Evolutionary conservation across 805 yeast genomes (phyloP), one percentile per base, ranked within the genome.

Genomic region (Candida schatavii): DNA sequence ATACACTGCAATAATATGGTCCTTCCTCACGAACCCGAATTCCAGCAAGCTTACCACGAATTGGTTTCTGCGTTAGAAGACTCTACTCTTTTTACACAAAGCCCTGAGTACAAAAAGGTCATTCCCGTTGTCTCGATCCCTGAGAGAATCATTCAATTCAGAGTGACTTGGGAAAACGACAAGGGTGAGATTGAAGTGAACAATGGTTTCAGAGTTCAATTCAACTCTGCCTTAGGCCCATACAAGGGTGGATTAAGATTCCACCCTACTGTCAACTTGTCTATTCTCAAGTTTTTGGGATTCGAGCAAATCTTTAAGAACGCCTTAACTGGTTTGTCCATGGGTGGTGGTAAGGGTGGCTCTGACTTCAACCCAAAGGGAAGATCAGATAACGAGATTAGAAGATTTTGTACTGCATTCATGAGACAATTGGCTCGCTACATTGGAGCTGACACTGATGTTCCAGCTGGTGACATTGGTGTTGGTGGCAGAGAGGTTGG

Each of bases 261-360:
- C 81, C 98, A 91, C 77, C 97, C 97, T 60, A 76, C 95, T 43
- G 99, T 91, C 57, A 93, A 90, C 74, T 78, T 91, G 60, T 88
- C 97, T 44, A 88, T 91, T 68, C 80, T 91, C 66, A 91, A 91
- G 77, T 91, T 91, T 74, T 78, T 91, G 62, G 99, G 98, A 60
- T 91, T 88, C 70, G 99, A 91, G 77, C 99, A 91, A 75, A 89
- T 89, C 69, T 93, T 91, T 81, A 91, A 91, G 81, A 91, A 91
- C 65, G 98, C 99, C 40, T 78, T 91, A 61, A 91, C 99, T 57
- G 98, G 98, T 61, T 80, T 90, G 58, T 80, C 83, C 80, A 90
- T 91, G 85, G 99, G 99, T 68, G 99, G 99, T 77, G 99, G 96
- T 74, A 91, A 91, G 70, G 99, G 99, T 80, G 99, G 99, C 69